phyloP scores from a whole-genome alignment of 2,329 filamentous ascomycete genomes.

The Trichoderma sp. region DNA sequence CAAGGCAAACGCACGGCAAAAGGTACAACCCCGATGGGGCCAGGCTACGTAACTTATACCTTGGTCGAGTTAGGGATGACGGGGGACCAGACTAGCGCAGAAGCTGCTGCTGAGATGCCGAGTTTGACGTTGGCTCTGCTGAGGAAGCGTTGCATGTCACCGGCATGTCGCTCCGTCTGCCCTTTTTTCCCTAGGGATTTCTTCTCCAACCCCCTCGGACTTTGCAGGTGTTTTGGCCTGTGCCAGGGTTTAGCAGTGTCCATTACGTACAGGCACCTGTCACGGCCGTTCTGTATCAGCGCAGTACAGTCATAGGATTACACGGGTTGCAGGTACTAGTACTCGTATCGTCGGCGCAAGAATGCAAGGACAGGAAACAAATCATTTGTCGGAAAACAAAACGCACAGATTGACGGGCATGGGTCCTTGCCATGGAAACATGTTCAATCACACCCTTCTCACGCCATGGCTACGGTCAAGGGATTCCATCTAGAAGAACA shows the following conservation, averaged over 20 bases:
- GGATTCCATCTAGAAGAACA: too few relatives aligned
- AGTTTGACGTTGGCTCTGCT: constrained; percentile 1
- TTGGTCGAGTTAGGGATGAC: not conserved
- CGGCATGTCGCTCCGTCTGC: constrained; percentile 1
- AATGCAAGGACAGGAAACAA: not conserved
- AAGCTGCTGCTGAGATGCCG: not conserved
- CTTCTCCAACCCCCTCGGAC: not conserved
- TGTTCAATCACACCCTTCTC: not conserved
- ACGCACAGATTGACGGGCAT: not conserved
- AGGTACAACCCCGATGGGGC: not conserved
- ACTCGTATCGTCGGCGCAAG: not conserved
- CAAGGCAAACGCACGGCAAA: not conserved
- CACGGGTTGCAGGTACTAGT: not conserved
- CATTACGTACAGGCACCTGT: constrained; percentile 5
- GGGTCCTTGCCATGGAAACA: not conserved
- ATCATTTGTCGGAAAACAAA: not conserved
- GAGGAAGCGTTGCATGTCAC: not conserved
- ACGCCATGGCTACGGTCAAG: not conserved
- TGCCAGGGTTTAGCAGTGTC: not conserved
- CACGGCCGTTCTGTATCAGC: not conserved
- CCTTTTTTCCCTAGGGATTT: not conserved
- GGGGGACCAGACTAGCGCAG: not conserved
- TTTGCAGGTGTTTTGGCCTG: not conserved
- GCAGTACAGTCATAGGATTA: not conserved
- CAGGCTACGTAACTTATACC: not conserved